Conservation (phyloP, 768 basidiomycete genomes). For the Naganishia randhawae region DNA sequence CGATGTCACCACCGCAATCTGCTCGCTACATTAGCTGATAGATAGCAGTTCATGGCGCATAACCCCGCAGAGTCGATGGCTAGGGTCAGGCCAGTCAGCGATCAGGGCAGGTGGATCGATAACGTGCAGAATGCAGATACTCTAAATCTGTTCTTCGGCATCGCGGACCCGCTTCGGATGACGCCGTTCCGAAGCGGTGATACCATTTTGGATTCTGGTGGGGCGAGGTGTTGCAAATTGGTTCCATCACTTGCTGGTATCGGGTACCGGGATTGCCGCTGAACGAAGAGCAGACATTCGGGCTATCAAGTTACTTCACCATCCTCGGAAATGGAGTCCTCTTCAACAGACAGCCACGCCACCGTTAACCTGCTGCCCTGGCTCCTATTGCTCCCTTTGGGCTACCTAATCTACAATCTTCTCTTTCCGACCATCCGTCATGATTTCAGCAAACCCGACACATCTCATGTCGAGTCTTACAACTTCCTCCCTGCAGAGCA, state of each 20-base stretch:
- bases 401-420: constrained; percentile 50
- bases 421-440: constrained; percentile 61
- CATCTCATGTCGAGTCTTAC: constrained; percentile 59
- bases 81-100: no score
- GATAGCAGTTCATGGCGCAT: no score
- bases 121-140: neutral
- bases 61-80: no score
- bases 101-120: neutral
- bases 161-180: neutral
- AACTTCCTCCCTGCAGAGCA: constrained; percentile 87
- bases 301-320: neutral
- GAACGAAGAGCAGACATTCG: no score
- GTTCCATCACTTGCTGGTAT: no score
- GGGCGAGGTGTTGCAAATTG: no score
- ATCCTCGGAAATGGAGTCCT: neutral
- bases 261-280: no score
- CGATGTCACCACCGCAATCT: no score
- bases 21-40: no score
- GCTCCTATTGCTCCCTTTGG: constrained; percentile 38
- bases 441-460: constrained; percentile 33
- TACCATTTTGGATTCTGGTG: no score
- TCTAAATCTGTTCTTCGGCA: neutral
- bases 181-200: no score
- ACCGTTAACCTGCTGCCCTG: neutral
- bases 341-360: neutral